phyloP scores from a whole-genome alignment of 108 stramenopile species.

The Skeletonema menzelii region DNA sequence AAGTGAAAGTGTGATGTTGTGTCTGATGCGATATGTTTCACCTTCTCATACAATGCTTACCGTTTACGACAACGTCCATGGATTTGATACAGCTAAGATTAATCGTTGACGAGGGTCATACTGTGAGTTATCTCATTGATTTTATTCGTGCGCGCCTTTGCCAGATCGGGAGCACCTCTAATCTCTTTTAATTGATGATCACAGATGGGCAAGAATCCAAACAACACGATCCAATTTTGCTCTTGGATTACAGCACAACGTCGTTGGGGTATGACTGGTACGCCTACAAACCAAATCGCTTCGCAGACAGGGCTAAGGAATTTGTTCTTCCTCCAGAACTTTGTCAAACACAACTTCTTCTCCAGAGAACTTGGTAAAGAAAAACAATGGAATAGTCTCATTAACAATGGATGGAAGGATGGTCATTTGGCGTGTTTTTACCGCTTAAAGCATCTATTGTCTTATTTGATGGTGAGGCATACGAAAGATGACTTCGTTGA shows the following conservation, averaged over 20 bases:
- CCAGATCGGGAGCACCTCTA: too few species aligned
- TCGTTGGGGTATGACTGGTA: conserved; percentile 87
- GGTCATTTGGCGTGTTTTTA: conserved; percentile 65
- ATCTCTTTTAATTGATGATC: background rate
- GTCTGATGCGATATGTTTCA: too few species aligned
- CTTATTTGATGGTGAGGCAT: conserved; percentile 81
- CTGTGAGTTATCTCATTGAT: conserved; percentile 1
- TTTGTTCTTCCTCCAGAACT: conserved; percentile 60
- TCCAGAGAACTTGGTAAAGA: conserved; percentile 52
- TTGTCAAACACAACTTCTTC: conserved; percentile 78
- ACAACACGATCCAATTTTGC: conserved; percentile 76
- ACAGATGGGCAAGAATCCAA: conserved; percentile 64
- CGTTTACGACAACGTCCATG: too few species aligned
- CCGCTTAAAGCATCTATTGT: conserved; percentile 57
- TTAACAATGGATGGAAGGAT: conserved; percentile 56
- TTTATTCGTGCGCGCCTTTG: background rate
- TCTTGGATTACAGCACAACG: conserved; percentile 72
- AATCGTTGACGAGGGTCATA: conserved; percentile 85
- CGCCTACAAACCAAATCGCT: conserved; percentile 73
- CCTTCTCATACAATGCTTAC: too few species aligned
- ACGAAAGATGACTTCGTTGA: conserved; percentile 73
- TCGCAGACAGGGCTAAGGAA: conserved; percentile 51
- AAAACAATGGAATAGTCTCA: conserved; percentile 53
- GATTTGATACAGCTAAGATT: conserved; percentile 23
- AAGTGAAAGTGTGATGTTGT: background rate